Conservation (phyloP, 140 eudicot genomes). For the Stevia rebaudiana region DNA sequence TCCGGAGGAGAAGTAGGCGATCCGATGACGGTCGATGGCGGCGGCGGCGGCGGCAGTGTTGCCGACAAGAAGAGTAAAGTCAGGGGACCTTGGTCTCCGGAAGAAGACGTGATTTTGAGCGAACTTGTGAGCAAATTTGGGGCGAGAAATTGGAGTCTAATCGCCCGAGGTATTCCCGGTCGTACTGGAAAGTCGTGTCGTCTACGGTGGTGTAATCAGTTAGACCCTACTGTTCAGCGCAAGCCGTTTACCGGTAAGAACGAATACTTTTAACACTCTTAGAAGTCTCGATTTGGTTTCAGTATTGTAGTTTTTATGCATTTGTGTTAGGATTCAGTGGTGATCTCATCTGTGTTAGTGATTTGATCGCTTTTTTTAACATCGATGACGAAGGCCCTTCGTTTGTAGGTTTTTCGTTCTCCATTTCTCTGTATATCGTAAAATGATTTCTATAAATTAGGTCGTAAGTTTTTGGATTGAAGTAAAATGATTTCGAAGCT, state of each 20-base stretch:
- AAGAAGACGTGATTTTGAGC: slow-evolving; percentile 54
- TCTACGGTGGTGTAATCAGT: slow-evolving; percentile 72
- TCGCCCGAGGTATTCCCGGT: slow-evolving; percentile 64
- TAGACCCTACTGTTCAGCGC: slow-evolving; percentile 62
- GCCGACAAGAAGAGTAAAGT: slow-evolving; percentile 27
- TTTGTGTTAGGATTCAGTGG: slow-evolving; percentile 3
- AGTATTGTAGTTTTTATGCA: not conserved
- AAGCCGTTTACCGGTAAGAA: slow-evolving; percentile 64
- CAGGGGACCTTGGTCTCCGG: slow-evolving; percentile 67
- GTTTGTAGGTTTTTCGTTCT: slow-evolving; percentile 18
- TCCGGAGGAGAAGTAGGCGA: slow-evolving; percentile 15
- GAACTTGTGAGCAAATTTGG: slow-evolving; percentile 54
- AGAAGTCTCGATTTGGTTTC: not conserved
- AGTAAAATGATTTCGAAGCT: not conserved
- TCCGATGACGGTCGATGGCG: not conserved
- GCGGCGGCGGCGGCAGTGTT: slow-evolving; percentile 17
- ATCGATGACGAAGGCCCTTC: slow-evolving; percentile 11
- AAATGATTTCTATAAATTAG: not conserved
- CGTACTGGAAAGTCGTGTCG: slow-evolving; percentile 75
- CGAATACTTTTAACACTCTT: not conserved
- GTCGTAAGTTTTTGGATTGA: slow-evolving; percentile 10
- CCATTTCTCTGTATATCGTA: not conserved
- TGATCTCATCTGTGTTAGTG: slow-evolving; percentile 5
- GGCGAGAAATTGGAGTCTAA: slow-evolving; percentile 71
- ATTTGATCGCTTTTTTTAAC: slow-evolving; percentile 4